phyloP scores from a whole-genome alignment of 257 asterid genomes.

The Solanum stenotomum region DNA sequence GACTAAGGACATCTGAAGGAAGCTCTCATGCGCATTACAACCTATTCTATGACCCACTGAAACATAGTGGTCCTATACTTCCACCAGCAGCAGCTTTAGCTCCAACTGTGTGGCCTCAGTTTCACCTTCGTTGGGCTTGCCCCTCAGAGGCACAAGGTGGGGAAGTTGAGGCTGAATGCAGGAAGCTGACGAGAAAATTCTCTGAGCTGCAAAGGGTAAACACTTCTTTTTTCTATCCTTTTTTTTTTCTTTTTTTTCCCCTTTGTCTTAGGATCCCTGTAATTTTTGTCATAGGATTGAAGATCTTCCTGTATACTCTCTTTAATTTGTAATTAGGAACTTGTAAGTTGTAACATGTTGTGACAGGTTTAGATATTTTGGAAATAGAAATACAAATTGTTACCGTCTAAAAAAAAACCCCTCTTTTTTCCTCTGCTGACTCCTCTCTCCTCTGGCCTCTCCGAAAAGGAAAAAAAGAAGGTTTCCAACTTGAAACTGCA shows the following conservation, averaged over 20 bases:
- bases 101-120: slow-evolving; percentile 97
- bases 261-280: background rate
- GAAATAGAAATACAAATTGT: background rate
- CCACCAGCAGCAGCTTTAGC: slow-evolving; percentile 99
- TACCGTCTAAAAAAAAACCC: background rate
- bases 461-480: background rate
- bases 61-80: slow-evolving; percentile 50
- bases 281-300: background rate
- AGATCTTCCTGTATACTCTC: background rate
- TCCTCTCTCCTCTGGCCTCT: background rate
- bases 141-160: slow-evolving; percentile 90
- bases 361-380: background rate
- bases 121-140: slow-evolving; percentile 97
- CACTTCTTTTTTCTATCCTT: background rate
- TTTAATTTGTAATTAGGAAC: background rate
- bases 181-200: slow-evolving; percentile 53
- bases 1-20: slow-evolving; percentile 64
- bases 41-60: slow-evolving; percentile 74
- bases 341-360: background rate
- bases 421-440: background rate
- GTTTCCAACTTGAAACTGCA: background rate
- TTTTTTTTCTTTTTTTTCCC: background rate
- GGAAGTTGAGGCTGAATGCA: slow-evolving; percentile 73
- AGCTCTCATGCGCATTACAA: slow-evolving; percentile 71
- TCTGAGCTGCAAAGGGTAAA: slow-evolving; percentile 72